Conservation (phyloP, 2,329 filamentous ascomycete species). For the Aureobasidium uvarum region DNA sequence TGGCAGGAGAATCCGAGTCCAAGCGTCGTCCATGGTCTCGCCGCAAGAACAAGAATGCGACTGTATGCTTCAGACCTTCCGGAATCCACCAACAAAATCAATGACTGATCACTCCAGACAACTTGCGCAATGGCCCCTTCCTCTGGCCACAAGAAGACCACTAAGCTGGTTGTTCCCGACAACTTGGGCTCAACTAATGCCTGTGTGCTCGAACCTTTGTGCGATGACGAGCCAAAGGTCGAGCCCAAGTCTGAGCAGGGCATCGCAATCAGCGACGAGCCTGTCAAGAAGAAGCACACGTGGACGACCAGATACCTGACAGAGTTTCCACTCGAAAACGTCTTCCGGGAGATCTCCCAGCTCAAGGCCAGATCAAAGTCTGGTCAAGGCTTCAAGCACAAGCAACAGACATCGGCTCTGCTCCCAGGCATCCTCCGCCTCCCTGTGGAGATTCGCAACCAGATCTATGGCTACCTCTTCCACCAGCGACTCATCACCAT, state of each 20-base stretch:
- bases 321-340: not conserved
- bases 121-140: not conserved
- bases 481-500: slow-evolving; percentile 5
- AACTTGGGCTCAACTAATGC: not conserved
- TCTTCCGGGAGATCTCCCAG: not conserved
- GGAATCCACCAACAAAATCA: not conserved
- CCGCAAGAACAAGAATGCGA: not conserved
- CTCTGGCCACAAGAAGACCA: not conserved
- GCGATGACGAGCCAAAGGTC: not conserved
- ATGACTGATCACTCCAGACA: not conserved
- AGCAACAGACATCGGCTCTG: not conserved
- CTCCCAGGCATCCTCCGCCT: slow-evolving; percentile 15
- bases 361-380: not conserved
- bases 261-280: not conserved
- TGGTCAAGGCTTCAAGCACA: not conserved
- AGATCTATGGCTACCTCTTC: slow-evolving; percentile 17
- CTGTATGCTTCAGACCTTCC: not conserved
- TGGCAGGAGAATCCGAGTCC: not conserved
- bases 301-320: not conserved
- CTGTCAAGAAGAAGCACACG: not conserved
- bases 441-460: slow-evolving; percentile 14
- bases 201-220: not conserved
- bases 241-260: not conserved
- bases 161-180: not conserved
- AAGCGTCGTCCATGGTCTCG: not conserved